Percentiles rank a stretch among this genome's conserved stretches.
Evolutionary conservation across 352 stramenopile species (phyloP).

Genomic region (Pythium chondricola): DNA sequence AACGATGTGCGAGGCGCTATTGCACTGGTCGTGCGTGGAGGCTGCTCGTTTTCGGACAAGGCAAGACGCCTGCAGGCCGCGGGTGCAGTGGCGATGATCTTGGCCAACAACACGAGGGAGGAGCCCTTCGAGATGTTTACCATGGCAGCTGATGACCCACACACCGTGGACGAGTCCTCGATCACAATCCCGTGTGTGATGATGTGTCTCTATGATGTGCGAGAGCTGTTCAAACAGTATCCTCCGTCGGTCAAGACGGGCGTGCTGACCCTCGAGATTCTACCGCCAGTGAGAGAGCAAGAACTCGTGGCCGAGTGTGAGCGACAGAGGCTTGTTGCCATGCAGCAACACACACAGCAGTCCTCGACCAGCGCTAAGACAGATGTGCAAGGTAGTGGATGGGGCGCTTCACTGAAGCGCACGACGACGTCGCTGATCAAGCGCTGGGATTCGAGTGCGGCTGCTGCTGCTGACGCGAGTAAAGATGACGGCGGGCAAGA

Average conservation of each 20-base stretch:
- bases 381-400: constrained; percentile 14
- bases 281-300: constrained; percentile 8
- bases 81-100: constrained; percentile 48
- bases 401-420: constrained; percentile 26
- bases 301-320: constrained; percentile 15
- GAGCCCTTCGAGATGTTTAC: constrained; percentile 54
- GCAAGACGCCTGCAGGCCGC: constrained; percentile 44
- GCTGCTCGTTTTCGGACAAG: constrained; percentile 67
- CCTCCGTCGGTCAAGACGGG: constrained; percentile 40
- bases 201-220: constrained; percentile 59
- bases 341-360: constrained; percentile 20
- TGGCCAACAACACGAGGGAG: constrained; percentile 52
- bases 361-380: neutral
- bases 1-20: constrained; percentile 39
- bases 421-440: constrained; percentile 56
- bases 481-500: neutral
- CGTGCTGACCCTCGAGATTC: constrained; percentile 40
- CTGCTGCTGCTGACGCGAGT: neutral
- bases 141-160: constrained; percentile 32
- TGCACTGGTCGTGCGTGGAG: constrained; percentile 56
- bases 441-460: constrained; percentile 9
- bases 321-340: constrained; percentile 1
- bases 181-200: constrained; percentile 58
- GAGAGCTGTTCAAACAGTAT: constrained; percentile 56
- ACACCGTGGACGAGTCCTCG: constrained; percentile 11